Conservation (phyloP, 2,329 filamentous ascomycete genomes). For the Dothiorella sarmentorum region DNA sequence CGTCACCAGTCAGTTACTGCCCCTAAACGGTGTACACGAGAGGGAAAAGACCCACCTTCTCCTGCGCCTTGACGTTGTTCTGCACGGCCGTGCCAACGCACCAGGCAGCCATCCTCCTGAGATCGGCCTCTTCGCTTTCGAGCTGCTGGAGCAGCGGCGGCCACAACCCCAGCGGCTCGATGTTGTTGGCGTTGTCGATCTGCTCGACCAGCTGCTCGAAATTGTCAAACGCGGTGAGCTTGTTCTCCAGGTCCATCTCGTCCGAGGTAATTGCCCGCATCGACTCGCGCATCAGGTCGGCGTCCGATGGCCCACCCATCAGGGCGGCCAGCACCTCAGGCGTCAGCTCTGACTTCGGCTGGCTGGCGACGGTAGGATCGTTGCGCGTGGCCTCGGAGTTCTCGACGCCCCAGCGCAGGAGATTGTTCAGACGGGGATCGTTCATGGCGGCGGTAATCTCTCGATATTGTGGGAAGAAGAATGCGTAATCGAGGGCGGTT, state of each 20-base stretch:
- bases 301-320: conserved; percentile 81
- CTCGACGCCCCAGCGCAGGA: conserved; percentile 75
- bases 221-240: conserved; percentile 86
- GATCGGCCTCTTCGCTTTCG: conserved; percentile 63
- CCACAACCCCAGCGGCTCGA: conserved; percentile 77
- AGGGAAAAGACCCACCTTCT: conserved; percentile 49
- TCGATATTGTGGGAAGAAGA: neutral
- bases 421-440: conserved; percentile 66
- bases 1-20: conserved; percentile 12
- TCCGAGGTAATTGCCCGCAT: conserved; percentile 71
- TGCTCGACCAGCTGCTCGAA: conserved; percentile 89
- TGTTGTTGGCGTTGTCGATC: conserved; percentile 96
- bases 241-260: conserved; percentile 67
- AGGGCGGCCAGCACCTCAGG: conserved; percentile 69
- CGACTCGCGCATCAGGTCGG: conserved; percentile 82
- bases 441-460: conserved; percentile 36
- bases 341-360: conserved; percentile 51
- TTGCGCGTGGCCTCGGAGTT: conserved; percentile 51
- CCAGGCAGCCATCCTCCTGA: conserved; percentile 87
- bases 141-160: conserved; percentile 71
- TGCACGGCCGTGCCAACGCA: conserved; percentile 92
- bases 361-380: conserved; percentile 28
- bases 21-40: conserved; percentile 13
- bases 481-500: neutral
- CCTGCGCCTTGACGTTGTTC: conserved; percentile 86